Percentiles rank a stretch among this genome's conserved stretches.
Conservation (phyloP, 345 rosid genomes). For the Acer saccharum region DNA sequence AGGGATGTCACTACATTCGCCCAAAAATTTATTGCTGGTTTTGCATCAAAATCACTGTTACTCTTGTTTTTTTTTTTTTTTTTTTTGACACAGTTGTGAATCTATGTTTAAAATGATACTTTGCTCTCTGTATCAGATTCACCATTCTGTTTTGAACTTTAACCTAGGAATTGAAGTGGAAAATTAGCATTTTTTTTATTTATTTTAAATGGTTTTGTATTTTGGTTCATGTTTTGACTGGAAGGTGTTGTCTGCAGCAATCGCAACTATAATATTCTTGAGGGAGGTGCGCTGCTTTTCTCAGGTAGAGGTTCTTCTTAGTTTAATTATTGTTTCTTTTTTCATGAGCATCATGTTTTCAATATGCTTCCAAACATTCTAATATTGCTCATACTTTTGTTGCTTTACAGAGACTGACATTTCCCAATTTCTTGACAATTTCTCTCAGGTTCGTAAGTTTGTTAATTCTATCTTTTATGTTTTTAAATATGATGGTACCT, state of each 20-base stretch:
- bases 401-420: slow-evolving; percentile 53
- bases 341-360: neutral
- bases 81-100: neutral
- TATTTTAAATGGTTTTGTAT: neutral
- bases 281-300: slow-evolving; percentile 57
- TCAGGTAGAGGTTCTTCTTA: slow-evolving; percentile 44
- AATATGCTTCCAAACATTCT: neutral
- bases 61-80: neutral
- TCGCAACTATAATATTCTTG: slow-evolving; percentile 64
- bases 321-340: neutral
- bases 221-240: slow-evolving; percentile 12
- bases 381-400: slow-evolving; percentile 9
- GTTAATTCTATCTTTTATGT: neutral
- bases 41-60: neutral
- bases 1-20: neutral
- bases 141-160: neutral
- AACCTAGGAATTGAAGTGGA: neutral
- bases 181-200: neutral
- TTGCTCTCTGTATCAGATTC: neutral
- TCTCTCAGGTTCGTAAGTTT: slow-evolving; percentile 53
- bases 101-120: neutral
- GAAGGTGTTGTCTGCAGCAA: slow-evolving; percentile 54
- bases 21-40: neutral
- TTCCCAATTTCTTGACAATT: slow-evolving; percentile 38
- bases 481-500: neutral